These are phyloP conservation scores for Celoporthe dispersa DNA, from an alignment of 2,329 filamentous ascomycete genomes.

Conservation along the genomic window DNA sequence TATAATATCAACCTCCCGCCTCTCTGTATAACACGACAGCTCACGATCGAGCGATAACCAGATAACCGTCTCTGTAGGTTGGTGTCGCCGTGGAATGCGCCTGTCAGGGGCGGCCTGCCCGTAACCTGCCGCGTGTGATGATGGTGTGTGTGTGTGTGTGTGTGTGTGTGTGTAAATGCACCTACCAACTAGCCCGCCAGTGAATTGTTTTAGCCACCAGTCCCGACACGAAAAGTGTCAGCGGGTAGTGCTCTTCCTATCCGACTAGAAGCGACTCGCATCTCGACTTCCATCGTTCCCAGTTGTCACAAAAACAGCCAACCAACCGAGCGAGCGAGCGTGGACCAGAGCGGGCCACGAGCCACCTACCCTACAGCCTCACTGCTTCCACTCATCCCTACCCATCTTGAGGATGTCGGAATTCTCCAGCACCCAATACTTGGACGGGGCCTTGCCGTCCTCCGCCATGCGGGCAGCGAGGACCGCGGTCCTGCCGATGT, in stretches of 20 bases:
- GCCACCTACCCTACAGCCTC: neutral
- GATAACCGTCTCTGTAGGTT: neutral
- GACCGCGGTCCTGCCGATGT: conserved; percentile 72
- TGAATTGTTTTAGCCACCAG: neutral
- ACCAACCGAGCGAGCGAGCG: neutral
- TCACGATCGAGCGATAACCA: neutral
- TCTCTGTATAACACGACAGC: conserved; percentile 1
- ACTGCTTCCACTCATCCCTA: conserved; percentile 57
- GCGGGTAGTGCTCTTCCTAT: neutral
- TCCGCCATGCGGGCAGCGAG: conserved; percentile 61
- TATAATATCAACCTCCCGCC: neutral
- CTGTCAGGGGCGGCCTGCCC: neutral
- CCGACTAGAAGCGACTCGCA: neutral
- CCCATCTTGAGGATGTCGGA: conserved; percentile 70
- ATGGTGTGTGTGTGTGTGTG: neutral
- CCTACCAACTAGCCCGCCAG: neutral
- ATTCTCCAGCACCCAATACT: conserved; percentile 64
- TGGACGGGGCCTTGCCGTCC: conserved; percentile 62
- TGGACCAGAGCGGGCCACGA: neutral
- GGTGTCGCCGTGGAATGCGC: neutral
- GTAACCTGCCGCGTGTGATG: neutral
- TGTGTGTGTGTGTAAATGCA: neutral
- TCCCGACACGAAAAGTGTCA: neutral
- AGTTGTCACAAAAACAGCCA: neutral
- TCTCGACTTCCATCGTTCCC: neutral